Conservation (phyloP, 2,329 filamentous ascomycete genomes). For the Talaromyces amestolkiae region DNA sequence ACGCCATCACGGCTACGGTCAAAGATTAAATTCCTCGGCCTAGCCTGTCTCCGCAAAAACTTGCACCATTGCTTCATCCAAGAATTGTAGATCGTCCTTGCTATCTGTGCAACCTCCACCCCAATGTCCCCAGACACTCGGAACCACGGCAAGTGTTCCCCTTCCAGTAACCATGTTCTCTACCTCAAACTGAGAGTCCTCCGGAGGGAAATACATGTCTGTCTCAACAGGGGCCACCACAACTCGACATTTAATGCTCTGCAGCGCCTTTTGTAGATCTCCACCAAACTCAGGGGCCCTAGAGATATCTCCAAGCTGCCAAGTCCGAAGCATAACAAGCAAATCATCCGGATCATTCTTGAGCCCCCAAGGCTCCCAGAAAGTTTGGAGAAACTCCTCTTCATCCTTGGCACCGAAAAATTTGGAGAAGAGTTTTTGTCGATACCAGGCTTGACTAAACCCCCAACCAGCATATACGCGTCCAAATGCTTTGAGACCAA, state of each 20-base stretch:
- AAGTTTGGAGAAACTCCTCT: conserved; percentile 70
- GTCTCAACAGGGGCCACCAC: conserved; percentile 70
- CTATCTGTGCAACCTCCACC: conserved; percentile 69
- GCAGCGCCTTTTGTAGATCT: conserved; percentile 64
- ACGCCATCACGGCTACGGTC: neutral
- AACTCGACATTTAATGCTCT: conserved; percentile 67
- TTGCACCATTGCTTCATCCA: conserved; percentile 60
- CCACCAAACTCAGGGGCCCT: conserved; percentile 66
- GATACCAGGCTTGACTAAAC: conserved; percentile 75
- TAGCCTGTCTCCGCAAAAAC: conserved; percentile 44
- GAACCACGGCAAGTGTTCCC: conserved; percentile 55
- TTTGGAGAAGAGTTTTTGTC: conserved; percentile 65
- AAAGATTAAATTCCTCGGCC: neutral
- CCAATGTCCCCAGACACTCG: conserved; percentile 66
- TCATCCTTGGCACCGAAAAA: conserved; percentile 64
- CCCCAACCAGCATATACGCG: conserved; percentile 77
- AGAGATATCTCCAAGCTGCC: conserved; percentile 72
- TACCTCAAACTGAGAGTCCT: conserved; percentile 75
- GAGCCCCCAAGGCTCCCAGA: conserved; percentile 71
- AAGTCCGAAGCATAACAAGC: conserved; percentile 72
- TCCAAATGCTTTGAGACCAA: conserved; percentile 67
- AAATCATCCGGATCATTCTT: conserved; percentile 67
- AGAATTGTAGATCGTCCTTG: conserved; percentile 68
- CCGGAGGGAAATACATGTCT: conserved; percentile 78
- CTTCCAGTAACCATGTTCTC: conserved; percentile 58